Evolutionary conservation across 1,284 basidiomycete genomes (phyloP), one percentile per base, ranked within the genome.

Genomic region (Ustilago nuda): DNA sequence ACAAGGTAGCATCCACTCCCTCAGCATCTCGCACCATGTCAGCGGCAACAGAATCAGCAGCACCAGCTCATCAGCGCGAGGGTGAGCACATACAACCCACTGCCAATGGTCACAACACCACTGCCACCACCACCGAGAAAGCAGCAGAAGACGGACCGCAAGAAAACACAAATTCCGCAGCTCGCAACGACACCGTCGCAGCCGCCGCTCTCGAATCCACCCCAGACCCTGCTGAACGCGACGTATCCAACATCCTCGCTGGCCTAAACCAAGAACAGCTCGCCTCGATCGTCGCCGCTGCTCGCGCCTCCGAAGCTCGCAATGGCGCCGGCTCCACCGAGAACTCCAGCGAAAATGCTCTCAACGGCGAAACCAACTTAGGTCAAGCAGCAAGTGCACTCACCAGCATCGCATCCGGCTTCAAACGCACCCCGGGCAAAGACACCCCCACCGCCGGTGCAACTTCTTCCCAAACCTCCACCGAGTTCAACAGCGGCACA

Each of bases 241-340:
- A 81, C 50, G 80, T 83, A 4, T 76, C 77, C 70, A 80, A 74
- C 39, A 82, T 83, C 55, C 72, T 83, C 7, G 80, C 80, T 2
- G 78, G 72, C 0, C 60, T 83, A 37, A 82, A 79, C 58, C 81
- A 80, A 54, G 81, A 82, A 53, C 81, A 84, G 61, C 72, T 84
- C 8, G 82, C 76, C 0, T 81, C 76, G 33, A 84, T 84, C 61
- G 78, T 84, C 0, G 81, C 78, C 6, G 82, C 82, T 15, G 82
- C 82, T 3, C 69, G 79, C 46, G 76, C 72, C 17, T 73, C 57
- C 43, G 71, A 76, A 52, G 74, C 74, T 4, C 62, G 63, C 35
- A 64, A 63, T 32, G 36, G 43, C 17, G 48, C 32, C 7, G 23
- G 23, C 13, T 41, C 39, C 15, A 39, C 53, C n/a, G 53, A 23